Evolutionary conservation across 75 land plant species (phyloP), one percentile per base, ranked within the genome.

Genomic region (Selaginella tamariscina): DNA sequence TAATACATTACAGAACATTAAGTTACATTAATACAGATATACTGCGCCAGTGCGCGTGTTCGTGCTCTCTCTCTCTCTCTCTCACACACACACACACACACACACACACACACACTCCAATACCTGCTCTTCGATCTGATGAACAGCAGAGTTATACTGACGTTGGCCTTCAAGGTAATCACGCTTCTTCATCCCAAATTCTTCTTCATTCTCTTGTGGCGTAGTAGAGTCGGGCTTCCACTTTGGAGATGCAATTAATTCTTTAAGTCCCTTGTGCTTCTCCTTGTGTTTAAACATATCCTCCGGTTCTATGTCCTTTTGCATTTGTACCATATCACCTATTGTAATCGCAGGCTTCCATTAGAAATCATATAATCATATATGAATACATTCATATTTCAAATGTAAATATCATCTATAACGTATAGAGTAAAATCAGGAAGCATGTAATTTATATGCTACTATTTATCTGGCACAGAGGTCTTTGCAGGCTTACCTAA

Each of bases 101-200:
- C n/a, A n/a, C n/a, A 20, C 5, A 64, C 65, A 22, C 31, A 32
- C 29, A 1, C 1, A 29, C 26, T 15, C 2, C n/a, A n/a, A 55
- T 68, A 93, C 98, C 88, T 84, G 86, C 70, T 94, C 98, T 71
- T 94, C 81, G 77, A 94, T 94, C 31, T 89, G 73, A 67, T 90
- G 98, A 62, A 94, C 82, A 49, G 74, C 88, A 33, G 91, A 89
- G 64, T 90, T 94, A 70, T 94, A 94, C 73, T 90, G 88, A 55
- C 98, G 66, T 68, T 94, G 98, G 0, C 98, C 98, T 79, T 87
- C 88, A 56, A 94, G 82, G 31, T 89, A 64, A 78, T 85, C 96
- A 66, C 78, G 77, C 66, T 81, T 74, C 71, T 82, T 87, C 22
- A 32, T 69, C 62, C 71, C 33, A 20, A 49, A 57, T 66, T 68